Evolutionary conservation across 805 yeast species (phyloP).

Genomic region (Suhomyces canberraensis): DNA sequence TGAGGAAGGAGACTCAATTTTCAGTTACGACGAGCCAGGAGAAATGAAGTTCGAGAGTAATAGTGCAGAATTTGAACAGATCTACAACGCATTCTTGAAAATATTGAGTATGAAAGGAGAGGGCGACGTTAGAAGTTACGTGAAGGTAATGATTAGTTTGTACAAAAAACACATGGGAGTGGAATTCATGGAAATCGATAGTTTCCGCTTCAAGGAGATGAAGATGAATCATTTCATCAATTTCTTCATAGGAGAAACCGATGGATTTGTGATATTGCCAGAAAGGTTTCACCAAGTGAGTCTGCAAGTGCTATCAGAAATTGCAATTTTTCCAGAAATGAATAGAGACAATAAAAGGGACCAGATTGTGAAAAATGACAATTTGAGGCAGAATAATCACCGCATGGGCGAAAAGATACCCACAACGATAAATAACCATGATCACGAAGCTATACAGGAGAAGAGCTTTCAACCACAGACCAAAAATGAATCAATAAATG

Average conservation of each 20-base stretch:
- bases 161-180: conserved; percentile 18
- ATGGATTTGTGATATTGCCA: conserved; percentile 15
- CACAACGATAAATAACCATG: too few relatives aligned
- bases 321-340: conserved; percentile 19
- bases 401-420: too few relatives aligned
- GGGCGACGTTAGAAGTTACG: conserved; percentile 15
- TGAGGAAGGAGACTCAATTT: conserved; percentile 17
- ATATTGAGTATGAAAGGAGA: conserved; percentile 16
- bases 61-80: conserved; percentile 15
- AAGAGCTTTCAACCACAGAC: too few relatives aligned
- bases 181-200: conserved; percentile 18
- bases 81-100: conserved; percentile 22
- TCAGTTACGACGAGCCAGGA: conserved; percentile 15
- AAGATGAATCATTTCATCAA: conserved; percentile 16
- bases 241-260: conserved; percentile 15
- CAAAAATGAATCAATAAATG: too few relatives aligned
- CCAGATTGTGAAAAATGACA: too few relatives aligned
- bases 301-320: conserved; percentile 12
- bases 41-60: conserved; percentile 12
- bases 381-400: too few relatives aligned
- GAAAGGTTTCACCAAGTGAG: conserved; percentile 9
- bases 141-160: conserved; percentile 18
- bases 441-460: too few relatives aligned
- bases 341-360: conserved; percentile 1
- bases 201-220: conserved; percentile 14